A percentile compares a stretch with the other conserved stretches of the same genome.
Evolutionary conservation across 164 flowering plant genomes (phyloP).

Genomic region (Vitis cinerea): DNA sequence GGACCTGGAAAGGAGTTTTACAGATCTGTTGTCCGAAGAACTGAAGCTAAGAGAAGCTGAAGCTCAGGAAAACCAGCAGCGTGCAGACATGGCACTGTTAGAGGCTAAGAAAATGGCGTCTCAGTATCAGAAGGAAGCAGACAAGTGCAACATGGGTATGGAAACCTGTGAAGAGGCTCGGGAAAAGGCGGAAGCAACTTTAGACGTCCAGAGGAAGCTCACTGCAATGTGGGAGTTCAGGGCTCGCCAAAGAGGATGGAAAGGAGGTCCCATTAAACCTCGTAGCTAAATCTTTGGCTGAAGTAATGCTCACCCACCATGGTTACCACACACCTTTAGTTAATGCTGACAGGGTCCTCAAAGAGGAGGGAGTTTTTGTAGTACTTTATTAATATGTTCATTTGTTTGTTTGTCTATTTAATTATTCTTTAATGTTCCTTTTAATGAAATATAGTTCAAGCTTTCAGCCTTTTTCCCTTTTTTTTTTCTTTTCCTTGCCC

Average conservation of each 20-base stretch:
- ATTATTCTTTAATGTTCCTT: no score
- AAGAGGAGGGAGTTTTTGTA: no score
- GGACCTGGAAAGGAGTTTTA: conserved; percentile 16
- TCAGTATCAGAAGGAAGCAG: conserved; percentile 46
- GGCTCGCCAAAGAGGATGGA: conserved; percentile 35
- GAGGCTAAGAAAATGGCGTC: conserved; percentile 46
- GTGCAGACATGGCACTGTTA: conserved; percentile 22
- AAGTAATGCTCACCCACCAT: not conserved
- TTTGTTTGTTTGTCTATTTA: no score
- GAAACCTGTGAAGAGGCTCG: conserved; percentile 48
- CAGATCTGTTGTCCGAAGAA: conserved; percentile 19
- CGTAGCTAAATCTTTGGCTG: not conserved
- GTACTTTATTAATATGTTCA: no score
- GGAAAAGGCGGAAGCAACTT: conserved; percentile 34
- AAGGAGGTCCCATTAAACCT: conserved; percentile 1
- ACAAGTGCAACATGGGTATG: conserved; percentile 52
- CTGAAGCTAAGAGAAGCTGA: conserved; percentile 15
- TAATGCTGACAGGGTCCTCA: no score
- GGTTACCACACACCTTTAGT: not conserved
- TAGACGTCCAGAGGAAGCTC: conserved; percentile 27
- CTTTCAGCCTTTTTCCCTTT: no score
- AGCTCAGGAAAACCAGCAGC: conserved; percentile 17
- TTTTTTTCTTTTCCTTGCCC: no score
- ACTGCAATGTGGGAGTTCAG: conserved; percentile 28
- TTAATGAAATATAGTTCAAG: no score